A percentile compares a stretch with the other conserved stretches of the same genome.
phyloP scores from a whole-genome alignment of 805 yeast species.

The Wickerhamomyces rabaulensis region DNA sequence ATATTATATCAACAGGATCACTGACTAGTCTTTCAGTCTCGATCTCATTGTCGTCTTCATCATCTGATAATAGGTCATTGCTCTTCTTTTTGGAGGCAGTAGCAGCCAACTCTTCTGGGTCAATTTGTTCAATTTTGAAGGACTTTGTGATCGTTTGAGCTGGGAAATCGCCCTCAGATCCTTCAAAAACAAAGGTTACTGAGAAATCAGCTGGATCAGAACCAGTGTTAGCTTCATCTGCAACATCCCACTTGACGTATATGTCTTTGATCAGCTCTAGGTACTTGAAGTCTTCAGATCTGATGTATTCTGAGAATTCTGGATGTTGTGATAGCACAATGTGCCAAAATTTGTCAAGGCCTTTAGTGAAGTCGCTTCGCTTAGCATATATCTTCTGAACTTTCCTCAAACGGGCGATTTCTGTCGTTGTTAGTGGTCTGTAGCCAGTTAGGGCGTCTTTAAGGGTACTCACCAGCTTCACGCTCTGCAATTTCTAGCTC shows the following conservation, averaged over 20 bases:
- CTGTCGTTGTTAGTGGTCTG: conserved; percentile 9
- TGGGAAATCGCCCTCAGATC: conserved; percentile 40
- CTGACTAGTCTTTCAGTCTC: conserved; percentile 56
- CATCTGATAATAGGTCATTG: conserved; percentile 15
- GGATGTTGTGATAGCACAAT: conserved; percentile 77
- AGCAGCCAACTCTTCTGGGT: conserved; percentile 11
- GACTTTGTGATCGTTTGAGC: conserved; percentile 55
- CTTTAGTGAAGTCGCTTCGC: conserved; percentile 46
- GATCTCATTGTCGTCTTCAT: conserved; percentile 36
- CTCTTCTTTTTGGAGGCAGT: conserved; percentile 14
- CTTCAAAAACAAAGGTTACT: conserved; percentile 54
- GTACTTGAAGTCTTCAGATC: conserved; percentile 71
- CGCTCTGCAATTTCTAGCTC: conserved; percentile 56
- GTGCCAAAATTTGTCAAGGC: conserved; percentile 82
- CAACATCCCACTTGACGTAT: conserved; percentile 46
- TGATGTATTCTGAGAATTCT: conserved; percentile 76
- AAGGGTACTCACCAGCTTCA: conserved; percentile 36
- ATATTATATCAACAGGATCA: conserved; percentile 46
- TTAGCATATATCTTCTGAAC: conserved; percentile 53
- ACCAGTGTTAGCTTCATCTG: conserved; percentile 27
- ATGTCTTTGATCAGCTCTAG: conserved; percentile 64
- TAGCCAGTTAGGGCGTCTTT: too few species aligned
- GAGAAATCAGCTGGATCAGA: conserved; percentile 49
- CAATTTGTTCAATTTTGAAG: conserved; percentile 38
- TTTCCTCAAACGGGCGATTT: conserved; percentile 44